Base-by-base conservation (phyloP, 768 basidiomycete species). In the Pulveroboletus sp. region DNA sequence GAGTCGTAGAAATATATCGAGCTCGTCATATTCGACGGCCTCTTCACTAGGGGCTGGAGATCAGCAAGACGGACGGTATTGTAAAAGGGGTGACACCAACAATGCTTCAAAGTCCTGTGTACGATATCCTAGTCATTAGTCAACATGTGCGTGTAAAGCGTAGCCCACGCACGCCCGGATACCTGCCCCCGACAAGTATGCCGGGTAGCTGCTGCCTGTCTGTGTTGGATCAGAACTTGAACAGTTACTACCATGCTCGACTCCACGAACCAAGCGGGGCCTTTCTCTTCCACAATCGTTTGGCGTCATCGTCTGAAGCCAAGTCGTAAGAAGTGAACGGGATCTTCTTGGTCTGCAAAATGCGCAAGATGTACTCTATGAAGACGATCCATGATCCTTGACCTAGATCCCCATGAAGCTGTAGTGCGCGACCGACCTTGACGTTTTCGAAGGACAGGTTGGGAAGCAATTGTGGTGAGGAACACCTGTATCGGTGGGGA, bases 161-260 rank as follows among this genome's bases (percentile, higher is more conserved):
- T 15, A 45, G 44, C 48, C 21, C 31, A 76, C 85, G 54, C 70
- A 92, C 89, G 27, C 90, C 90, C 42, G 83, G 83, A 61, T 79
- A 93, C 50, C 73, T 77, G 33, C 81, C 81, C 4, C 90, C 90
- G 33, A 93, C 77, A 6, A 93, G 79, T 37, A 92, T 83, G 3
- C 90, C 91, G 21, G 90, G 90, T 5, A 93, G 73, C 57, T 89
- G 88, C 56, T 89, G 87, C 57, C 91, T 90, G 64, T 82, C 91
- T 89, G 62, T 11, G 38, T 4, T 45, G 14, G 18, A 37, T 57
- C 43, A 54, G 48, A 40, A 35, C 26, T 26, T 37, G 38, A 33
- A 17, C 36, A 17, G 3, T 8, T 13, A 36, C n/a, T 5, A 18
- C 40, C 39, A 28, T 8, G 40, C 15, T 33, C 39, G 26, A 47